Base-by-base conservation (phyloP, 192 early-diverging fungal species). In the Backusella macrospora region DNA sequence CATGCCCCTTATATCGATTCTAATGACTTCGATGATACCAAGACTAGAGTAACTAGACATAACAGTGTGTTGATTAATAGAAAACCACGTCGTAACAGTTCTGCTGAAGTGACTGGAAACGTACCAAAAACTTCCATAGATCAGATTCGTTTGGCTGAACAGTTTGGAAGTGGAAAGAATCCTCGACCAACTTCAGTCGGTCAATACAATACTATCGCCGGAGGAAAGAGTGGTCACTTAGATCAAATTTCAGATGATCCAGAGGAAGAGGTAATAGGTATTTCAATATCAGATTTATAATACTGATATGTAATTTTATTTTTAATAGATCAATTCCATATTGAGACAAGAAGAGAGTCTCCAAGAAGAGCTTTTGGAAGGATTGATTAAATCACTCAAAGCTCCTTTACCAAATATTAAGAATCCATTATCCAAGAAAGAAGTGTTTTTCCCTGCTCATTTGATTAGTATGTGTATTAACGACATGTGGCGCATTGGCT, bases 371-470 rank as follows among this genome's bases (percentile, higher is more conserved):
- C 89, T 99, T 29, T 81, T 96, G 21, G 90, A 94, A 65, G 92
- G 93, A 43, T 86, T 99, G 23, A 90, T 99, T 62, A 92, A 90
- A 75, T 91, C 91, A 76, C 84, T 98, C 43, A 92, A 93, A 73
- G 95, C 97, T 70, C 96, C 95, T 13, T 82, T 94, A 38, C 93
- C 92, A 64, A 90, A 82, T 74, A 83, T 86, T 1, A 90, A 93
- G 73, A 89, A 87, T 39, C 81, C 91, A 75, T 93, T 90, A 21
- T 90, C 81, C 65, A 81, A 81, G 78, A 93, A 90, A 83, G 94
- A 96, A 75, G 91, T 98, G 46, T 88, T 98, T 79, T 97, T 96
- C 91, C 96, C 96, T 0, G 93, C 98, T n/a, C 96, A 98, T 69
- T 76, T 98, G 44, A 96, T 98, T 71, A 93, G 93, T 18, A 83